Percentiles rank a stretch among this genome's conserved stretches.
phyloP scores from a whole-genome alignment of 495 filamentous ascomycete genomes.

The Penicillium bialowiezense region DNA sequence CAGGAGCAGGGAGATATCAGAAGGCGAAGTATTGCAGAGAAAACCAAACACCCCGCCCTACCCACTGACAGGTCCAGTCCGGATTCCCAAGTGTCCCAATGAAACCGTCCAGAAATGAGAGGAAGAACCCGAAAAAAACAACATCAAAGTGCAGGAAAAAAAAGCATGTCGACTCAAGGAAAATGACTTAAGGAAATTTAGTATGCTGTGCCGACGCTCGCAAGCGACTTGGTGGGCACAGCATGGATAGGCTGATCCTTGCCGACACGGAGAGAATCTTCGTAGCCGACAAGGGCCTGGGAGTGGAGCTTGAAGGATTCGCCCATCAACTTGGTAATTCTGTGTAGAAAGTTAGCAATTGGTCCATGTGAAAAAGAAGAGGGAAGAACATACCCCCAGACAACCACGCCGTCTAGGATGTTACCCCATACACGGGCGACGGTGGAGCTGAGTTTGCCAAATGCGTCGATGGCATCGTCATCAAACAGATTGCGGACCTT shows the following conservation, averaged over 20 bases:
- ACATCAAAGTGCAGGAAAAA: conserved; percentile 2
- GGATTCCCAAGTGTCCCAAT: conserved; percentile 37
- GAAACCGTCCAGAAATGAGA: conserved; percentile 32
- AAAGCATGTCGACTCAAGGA: conserved; percentile 10
- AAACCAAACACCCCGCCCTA: conserved; percentile 32
- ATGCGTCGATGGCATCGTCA: conserved; percentile 77
- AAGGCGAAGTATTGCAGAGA: conserved; percentile 31
- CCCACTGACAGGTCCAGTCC: conserved; percentile 36
- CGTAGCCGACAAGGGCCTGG: conserved; percentile 89
- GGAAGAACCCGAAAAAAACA: conserved; percentile 23
- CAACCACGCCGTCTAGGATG: conserved; percentile 97
- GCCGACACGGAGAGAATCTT: conserved; percentile 61
- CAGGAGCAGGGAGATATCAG: conserved; percentile 36
- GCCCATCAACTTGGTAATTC: conserved; percentile 96
- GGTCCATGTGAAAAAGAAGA: background rate
- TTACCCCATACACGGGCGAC: conserved; percentile 95
- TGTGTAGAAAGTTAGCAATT: conserved; percentile 53
- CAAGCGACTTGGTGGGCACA: conserved; percentile 46
- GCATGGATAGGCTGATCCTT: conserved; percentile 49
- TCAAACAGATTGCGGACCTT: conserved; percentile 92
- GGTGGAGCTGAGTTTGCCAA: conserved; percentile 84
- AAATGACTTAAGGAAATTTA: conserved; percentile 21
- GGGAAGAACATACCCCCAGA: conserved; percentile 77
- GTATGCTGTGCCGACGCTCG: conserved; percentile 48
- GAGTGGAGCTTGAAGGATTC: conserved; percentile 97